Conservation (phyloP, 208 protist species). For the Spongospora subterranea region DNA sequence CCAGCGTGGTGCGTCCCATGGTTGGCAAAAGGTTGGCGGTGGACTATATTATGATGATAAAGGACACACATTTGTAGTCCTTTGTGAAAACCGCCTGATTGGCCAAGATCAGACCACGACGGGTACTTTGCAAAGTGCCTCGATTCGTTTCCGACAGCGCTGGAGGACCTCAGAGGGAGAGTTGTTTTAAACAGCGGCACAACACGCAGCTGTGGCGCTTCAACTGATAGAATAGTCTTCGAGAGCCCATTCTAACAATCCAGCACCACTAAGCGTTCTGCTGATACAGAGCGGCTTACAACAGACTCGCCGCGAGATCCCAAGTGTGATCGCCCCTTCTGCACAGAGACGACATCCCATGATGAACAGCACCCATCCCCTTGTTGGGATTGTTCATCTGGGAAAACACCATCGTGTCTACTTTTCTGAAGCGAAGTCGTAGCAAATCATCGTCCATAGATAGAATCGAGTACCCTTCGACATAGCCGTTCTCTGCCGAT, state of each 20-base stretch:
- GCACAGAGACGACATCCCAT: not conserved
- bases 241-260: not conserved
- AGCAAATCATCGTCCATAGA: not conserved
- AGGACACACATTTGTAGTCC: not conserved
- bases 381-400: not conserved
- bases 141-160: not conserved
- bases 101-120: too few relatives aligned
- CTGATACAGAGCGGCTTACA: not conserved
- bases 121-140: not conserved
- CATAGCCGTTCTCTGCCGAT: not conserved
- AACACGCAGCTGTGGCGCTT: not conserved
- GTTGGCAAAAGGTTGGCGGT: too few relatives aligned
- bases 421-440: not conserved
- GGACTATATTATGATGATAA: too few relatives aligned
- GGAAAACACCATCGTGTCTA: not conserved
- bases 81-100: not conserved
- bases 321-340: not conserved
- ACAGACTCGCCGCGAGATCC: not conserved
- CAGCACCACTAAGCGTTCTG: not conserved
- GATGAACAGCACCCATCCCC: not conserved
- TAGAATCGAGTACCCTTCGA: not conserved
- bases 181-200: not conserved
- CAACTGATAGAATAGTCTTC: not conserved
- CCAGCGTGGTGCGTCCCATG: not conserved
- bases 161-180: not conserved